phyloP scores from a whole-genome alignment of 2,329 filamentous ascomycete species.

The Fusarium ambrosium region DNA sequence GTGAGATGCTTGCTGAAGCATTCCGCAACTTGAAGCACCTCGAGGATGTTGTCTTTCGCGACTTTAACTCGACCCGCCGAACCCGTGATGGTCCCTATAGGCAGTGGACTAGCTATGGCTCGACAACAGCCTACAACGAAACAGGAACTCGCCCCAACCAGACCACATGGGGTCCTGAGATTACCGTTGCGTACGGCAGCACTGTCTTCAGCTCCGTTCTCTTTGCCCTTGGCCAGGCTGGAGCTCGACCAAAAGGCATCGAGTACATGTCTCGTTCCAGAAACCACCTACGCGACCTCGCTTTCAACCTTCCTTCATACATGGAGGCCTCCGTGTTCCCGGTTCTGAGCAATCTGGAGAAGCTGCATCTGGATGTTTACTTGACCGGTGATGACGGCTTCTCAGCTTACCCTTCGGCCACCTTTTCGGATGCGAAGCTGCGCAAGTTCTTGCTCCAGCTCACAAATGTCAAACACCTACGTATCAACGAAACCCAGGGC shows the following conservation, averaged over 20 bases:
- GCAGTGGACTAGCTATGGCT: slow-evolving; percentile 70
- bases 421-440: slow-evolving; percentile 33
- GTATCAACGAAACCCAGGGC: slow-evolving; percentile 59
- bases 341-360: slow-evolving; percentile 61
- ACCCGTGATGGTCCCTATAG: slow-evolving; percentile 59
- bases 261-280: slow-evolving; percentile 60
- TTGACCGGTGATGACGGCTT: slow-evolving; percentile 24
- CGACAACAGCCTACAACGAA: slow-evolving; percentile 53
- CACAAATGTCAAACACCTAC: slow-evolving; percentile 63
- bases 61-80: slow-evolving; percentile 66
- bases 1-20: slow-evolving; percentile 68
- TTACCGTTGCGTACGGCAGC: slow-evolving; percentile 42
- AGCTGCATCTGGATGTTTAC: slow-evolving; percentile 54
- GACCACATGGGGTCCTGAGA: slow-evolving; percentile 3
- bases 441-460: slow-evolving; percentile 44
- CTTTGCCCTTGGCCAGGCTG: slow-evolving; percentile 58
- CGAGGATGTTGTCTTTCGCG: slow-evolving; percentile 69
- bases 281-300: slow-evolving; percentile 53
- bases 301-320: slow-evolving; percentile 62
- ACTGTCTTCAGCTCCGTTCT: slow-evolving; percentile 58
- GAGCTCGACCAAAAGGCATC: slow-evolving; percentile 56
- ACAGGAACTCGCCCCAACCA: slow-evolving; percentile 48
- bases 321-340: slow-evolving; percentile 53
- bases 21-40: slow-evolving; percentile 68
- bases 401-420: neutral